Percentiles rank a stretch among this genome's conserved stretches.
Evolutionary conservation across 2,329 filamentous ascomycete genomes (phyloP).

Genomic region (Nemania serpens): DNA sequence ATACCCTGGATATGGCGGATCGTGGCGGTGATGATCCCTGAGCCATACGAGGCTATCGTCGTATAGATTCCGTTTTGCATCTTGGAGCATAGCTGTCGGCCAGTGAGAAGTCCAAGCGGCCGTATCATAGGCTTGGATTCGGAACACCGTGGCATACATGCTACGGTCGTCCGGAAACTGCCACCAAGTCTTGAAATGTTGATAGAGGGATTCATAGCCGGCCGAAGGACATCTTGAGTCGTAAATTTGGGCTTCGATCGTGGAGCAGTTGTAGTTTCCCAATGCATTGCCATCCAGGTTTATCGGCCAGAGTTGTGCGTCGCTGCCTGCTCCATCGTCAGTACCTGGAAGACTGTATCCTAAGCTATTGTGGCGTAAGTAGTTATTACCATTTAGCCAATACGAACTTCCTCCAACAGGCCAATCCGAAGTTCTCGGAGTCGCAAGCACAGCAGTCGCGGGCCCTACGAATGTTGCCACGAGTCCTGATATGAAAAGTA

Average conservation of each 20-base stretch:
- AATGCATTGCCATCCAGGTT: background rate
- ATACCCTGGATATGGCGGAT: background rate
- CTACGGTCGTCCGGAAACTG: background rate
- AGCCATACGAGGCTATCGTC: background rate
- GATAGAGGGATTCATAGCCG: background rate
- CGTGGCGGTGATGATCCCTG: background rate
- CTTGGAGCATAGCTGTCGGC: background rate
- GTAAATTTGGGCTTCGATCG: background rate
- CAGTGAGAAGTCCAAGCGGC: background rate
- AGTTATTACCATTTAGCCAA: background rate
- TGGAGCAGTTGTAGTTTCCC: background rate
- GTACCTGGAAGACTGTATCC: background rate
- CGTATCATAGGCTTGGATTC: background rate
- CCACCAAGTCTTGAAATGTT: background rate
- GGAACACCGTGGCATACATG: background rate
- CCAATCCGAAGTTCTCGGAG: background rate
- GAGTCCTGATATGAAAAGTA: background rate
- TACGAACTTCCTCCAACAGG: background rate
- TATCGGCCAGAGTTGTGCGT: background rate
- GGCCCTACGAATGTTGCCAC: background rate
- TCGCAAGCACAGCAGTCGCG: background rate
- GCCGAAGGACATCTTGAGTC: background rate
- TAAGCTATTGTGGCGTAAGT: background rate
- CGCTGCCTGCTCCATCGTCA: background rate
- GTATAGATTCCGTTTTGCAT: background rate